These are phyloP conservation scores for Backusella macrospora DNA, from an alignment of 192 early-diverging fungal genomes.

Conservation along the genomic window DNA sequence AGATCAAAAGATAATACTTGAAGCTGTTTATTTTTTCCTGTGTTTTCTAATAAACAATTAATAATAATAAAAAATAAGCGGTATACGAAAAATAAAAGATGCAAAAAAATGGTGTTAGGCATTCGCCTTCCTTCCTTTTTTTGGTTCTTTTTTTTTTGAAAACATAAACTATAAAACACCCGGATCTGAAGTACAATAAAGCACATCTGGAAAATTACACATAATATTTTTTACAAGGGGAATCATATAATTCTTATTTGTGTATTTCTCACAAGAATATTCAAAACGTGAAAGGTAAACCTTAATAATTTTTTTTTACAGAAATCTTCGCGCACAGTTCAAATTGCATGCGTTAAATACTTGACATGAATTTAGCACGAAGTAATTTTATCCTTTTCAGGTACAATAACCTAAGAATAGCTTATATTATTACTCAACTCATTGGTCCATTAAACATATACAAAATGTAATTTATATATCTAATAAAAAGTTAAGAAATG, in stretches of 20 bases:
- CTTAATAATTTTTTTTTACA: slow-evolving; percentile 1
- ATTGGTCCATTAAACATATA: neutral
- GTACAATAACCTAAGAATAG: slow-evolving; percentile 5
- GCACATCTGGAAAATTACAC: neutral
- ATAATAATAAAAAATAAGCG: neutral
- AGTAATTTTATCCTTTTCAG: neutral
- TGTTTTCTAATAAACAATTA: neutral
- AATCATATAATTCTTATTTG: neutral
- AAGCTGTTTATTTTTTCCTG: neutral
- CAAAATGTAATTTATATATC: neutral
- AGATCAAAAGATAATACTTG: neutral
- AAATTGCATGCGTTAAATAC: neutral
- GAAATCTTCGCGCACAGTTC: slow-evolving; percentile 5
- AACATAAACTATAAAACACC: neutral
- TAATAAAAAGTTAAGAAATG: neutral
- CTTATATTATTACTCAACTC: neutral
- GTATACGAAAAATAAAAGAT: neutral
- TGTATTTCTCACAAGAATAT: neutral
- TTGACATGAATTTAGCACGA: neutral
- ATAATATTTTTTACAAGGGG: neutral
- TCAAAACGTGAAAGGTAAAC: neutral
- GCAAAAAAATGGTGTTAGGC: no score
- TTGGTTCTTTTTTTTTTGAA: neutral
- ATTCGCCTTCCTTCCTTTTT: no score
- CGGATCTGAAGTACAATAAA: neutral